Evolutionary conservation across 2,329 filamentous ascomycete genomes (phyloP).

Genomic region (Ophiostoma tasmaniense): DNA sequence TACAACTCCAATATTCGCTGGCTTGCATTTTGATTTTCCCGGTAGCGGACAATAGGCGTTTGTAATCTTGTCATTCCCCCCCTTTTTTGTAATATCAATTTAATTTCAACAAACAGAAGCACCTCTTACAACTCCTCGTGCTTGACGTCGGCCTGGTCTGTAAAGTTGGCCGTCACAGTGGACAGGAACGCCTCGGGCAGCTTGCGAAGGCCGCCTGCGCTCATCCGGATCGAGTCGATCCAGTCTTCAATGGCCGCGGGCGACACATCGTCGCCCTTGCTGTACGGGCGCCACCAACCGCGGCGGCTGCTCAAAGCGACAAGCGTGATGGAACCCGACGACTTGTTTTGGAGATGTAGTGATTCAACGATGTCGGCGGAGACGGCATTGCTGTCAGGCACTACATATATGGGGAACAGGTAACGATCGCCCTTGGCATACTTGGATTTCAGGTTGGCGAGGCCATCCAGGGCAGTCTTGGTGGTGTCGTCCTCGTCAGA

Average conservation of each 20-base stretch:
- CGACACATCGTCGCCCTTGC: slow-evolving; percentile 44
- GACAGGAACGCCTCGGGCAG: slow-evolving; percentile 46
- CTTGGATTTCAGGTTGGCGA: slow-evolving; percentile 70
- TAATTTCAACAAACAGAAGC: not conserved
- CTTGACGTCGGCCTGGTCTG: slow-evolving; percentile 23
- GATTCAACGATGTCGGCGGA: slow-evolving; percentile 46
- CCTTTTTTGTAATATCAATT: not conserved
- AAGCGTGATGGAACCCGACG: slow-evolving; percentile 48
- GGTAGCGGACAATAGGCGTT: not conserved
- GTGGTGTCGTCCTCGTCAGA: slow-evolving; percentile 30
- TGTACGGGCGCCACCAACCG: slow-evolving; percentile 74
- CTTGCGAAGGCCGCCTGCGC: slow-evolving; percentile 73
- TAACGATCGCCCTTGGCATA: slow-evolving; percentile 57
- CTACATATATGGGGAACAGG: slow-evolving; percentile 74
- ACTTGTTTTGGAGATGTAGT: slow-evolving; percentile 49
- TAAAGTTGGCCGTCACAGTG: slow-evolving; percentile 39
- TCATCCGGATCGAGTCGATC: slow-evolving; percentile 86
- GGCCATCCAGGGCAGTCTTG: slow-evolving; percentile 49
- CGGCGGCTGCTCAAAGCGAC: slow-evolving; percentile 79
- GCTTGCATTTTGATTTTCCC: not conserved
- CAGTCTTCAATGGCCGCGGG: slow-evolving; percentile 64
- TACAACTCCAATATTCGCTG: not conserved
- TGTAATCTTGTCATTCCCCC: not conserved
- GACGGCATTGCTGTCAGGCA: slow-evolving; percentile 53
- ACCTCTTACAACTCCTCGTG: slow-evolving; percentile 37